phyloP scores from a whole-genome alignment of 139 green algal genomes.

The Chlorella sp. region DNA sequence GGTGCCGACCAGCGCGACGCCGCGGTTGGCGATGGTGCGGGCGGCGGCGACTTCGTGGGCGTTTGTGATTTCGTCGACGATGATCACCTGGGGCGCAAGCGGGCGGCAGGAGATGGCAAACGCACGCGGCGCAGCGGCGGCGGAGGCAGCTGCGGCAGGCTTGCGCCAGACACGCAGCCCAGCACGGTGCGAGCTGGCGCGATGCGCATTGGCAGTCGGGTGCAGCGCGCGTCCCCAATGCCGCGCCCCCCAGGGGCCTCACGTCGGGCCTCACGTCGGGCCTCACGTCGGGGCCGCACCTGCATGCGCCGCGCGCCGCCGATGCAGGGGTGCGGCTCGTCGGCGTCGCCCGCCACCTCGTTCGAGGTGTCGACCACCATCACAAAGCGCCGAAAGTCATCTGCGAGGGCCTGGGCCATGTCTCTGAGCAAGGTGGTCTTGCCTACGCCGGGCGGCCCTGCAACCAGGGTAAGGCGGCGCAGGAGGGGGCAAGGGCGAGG shows the following conservation, averaged over 20 bases:
- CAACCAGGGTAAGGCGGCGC: conserved; percentile 7
- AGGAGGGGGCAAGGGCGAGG: neutral
- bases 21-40: conserved; percentile 77
- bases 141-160: too few relatives aligned
- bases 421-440: conserved; percentile 90
- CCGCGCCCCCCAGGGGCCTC: too few relatives aligned
- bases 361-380: conserved; percentile 95
- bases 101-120: too few relatives aligned
- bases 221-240: too few relatives aligned
- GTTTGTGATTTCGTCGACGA: conserved; percentile 88
- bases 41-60: conserved; percentile 68
- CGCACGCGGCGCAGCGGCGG: too few relatives aligned
- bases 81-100: conserved; percentile 41
- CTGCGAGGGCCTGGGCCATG: conserved; percentile 66
- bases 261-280: too few relatives aligned
- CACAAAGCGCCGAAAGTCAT: conserved; percentile 57
- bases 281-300: conserved; percentile 69
- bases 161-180: neutral
- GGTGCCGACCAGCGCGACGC: conserved; percentile 84
- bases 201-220: too few relatives aligned
- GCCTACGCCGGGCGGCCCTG: conserved; percentile 61
- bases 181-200: neutral
- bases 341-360: conserved; percentile 91
- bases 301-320: conserved; percentile 65
- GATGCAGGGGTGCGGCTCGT: conserved; percentile 76